Conservation (phyloP, 805 yeast genomes). For the Grigorovia humatica region DNA sequence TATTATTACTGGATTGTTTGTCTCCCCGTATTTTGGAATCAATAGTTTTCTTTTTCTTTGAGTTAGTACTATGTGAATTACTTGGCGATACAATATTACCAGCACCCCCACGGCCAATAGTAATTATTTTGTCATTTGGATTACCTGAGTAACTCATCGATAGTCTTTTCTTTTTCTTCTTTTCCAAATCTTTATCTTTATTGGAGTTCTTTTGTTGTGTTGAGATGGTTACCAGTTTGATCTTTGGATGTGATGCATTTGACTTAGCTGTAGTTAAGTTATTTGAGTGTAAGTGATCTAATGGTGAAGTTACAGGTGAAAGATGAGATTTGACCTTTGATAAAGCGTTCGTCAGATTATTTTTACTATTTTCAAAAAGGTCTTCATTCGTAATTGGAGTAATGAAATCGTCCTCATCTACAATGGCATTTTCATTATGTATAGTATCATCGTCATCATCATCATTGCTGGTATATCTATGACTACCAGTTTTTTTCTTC, state of each 20-base stretch:
- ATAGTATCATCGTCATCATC: not conserved
- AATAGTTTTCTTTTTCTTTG: conserved; percentile 1
- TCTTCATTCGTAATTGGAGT: conserved; percentile 4
- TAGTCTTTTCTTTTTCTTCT: not conserved
- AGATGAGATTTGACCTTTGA: conserved; percentile 1
- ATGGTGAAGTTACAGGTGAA: not conserved
- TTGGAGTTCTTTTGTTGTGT: not conserved
- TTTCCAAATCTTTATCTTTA: not conserved
- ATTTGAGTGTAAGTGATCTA: not conserved
- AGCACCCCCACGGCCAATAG: conserved; percentile 29
- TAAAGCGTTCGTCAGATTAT: not conserved
- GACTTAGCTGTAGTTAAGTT: not conserved
- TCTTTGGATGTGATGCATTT: not conserved
- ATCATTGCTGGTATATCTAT: not conserved
- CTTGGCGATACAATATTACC: conserved; percentile 27
- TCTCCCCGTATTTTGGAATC: not conserved
- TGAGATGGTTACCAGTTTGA: not conserved
- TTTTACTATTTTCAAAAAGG: not conserved
- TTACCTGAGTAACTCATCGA: not conserved
- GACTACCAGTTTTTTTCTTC: not conserved
- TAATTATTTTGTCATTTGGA: conserved; percentile 7
- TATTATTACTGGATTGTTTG: not conserved
- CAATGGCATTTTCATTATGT: not conserved
- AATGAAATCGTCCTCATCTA: conserved; percentile 3
- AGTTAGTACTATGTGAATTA: conserved; percentile 1